phyloP scores from a whole-genome alignment of 345 rosid species.

The Citrus inodora region DNA sequence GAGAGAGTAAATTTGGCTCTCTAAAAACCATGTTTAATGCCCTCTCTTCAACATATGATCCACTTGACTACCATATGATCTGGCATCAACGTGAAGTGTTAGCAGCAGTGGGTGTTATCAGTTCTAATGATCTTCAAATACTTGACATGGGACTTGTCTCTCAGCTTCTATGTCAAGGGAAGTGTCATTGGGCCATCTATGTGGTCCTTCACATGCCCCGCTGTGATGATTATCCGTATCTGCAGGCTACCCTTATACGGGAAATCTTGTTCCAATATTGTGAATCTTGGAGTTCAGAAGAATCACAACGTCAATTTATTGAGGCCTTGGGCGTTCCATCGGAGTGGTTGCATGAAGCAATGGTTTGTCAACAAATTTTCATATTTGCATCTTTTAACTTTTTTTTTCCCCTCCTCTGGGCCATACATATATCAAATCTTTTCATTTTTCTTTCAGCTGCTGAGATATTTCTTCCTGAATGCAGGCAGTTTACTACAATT shows the following conservation, averaged over 20 bases:
- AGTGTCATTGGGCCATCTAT: constrained; percentile 95
- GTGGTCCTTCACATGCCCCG: constrained; percentile 85
- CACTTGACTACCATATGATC: constrained; percentile 97
- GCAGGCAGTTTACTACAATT: constrained; percentile 82
- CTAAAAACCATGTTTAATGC: constrained; percentile 87
- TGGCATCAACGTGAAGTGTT: constrained; percentile 88
- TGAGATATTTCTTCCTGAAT: constrained; percentile 12
- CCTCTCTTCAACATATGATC: constrained; percentile 84
- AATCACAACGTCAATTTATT: constrained; percentile 70
- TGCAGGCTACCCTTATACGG: constrained; percentile 64
- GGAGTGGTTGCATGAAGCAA: constrained; percentile 92
- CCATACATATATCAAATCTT: constrained; percentile 4
- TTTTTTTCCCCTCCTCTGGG: constrained; percentile 8
- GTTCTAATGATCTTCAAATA: constrained; percentile 78
- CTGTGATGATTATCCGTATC: constrained; percentile 66
- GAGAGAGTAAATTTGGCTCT: constrained; percentile 47
- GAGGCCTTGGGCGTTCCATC: constrained; percentile 71
- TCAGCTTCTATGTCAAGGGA: constrained; percentile 74
- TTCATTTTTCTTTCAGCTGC: constrained; percentile 13
- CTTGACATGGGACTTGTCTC: constrained; percentile 93
- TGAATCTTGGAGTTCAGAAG: constrained; percentile 80
- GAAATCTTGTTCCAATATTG: constrained; percentile 92
- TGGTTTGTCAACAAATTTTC: constrained; percentile 45
- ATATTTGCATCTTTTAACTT: background rate
- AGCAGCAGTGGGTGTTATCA: constrained; percentile 75